These are phyloP conservation scores for Trichoderma aggressivum DNA, from an alignment of 2,329 filamentous ascomycete species.

Conservation along the genomic window DNA sequence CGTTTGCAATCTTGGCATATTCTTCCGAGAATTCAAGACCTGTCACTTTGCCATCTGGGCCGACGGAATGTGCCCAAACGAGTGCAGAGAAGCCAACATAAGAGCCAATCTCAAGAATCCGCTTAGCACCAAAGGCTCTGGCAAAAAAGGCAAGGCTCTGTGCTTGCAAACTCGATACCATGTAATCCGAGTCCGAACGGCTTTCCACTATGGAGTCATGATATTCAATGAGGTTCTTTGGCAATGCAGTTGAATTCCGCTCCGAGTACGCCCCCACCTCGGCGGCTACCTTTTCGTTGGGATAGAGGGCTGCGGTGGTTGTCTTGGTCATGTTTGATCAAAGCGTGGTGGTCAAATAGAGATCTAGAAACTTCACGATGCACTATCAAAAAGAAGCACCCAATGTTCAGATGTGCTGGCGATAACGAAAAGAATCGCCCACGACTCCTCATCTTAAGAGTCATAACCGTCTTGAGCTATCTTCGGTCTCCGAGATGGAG, in stretches of 20 bases:
- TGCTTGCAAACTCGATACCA: constrained; percentile 36
- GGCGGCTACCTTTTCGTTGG: constrained; percentile 35
- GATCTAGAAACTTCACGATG: not conserved
- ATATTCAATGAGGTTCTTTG: constrained; percentile 35
- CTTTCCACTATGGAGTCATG: constrained; percentile 31
- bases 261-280: constrained; percentile 38
- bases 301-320: constrained; percentile 34
- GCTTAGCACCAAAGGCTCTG: constrained; percentile 36
- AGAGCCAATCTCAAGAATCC: constrained; percentile 42
- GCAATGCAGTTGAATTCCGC: constrained; percentile 33
- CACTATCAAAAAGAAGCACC: not conserved
- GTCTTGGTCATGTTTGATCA: constrained; percentile 21
- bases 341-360: not conserved
- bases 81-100: constrained; percentile 42
- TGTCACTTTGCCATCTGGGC: constrained; percentile 27
- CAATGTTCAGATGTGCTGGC: not conserved
- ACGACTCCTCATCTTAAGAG: not conserved
- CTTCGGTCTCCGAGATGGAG: constrained; percentile 1
- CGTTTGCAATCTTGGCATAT: constrained; percentile 38
- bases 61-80: constrained; percentile 41
- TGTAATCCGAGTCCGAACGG: constrained; percentile 27
- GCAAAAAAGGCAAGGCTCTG: constrained; percentile 35
- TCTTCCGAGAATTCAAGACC: constrained; percentile 43
- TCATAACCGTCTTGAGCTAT: not conserved
- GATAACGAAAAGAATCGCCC: not conserved